Conservation (phyloP, 2,329 filamentous ascomycete species). For the Massarina eburnea region DNA sequence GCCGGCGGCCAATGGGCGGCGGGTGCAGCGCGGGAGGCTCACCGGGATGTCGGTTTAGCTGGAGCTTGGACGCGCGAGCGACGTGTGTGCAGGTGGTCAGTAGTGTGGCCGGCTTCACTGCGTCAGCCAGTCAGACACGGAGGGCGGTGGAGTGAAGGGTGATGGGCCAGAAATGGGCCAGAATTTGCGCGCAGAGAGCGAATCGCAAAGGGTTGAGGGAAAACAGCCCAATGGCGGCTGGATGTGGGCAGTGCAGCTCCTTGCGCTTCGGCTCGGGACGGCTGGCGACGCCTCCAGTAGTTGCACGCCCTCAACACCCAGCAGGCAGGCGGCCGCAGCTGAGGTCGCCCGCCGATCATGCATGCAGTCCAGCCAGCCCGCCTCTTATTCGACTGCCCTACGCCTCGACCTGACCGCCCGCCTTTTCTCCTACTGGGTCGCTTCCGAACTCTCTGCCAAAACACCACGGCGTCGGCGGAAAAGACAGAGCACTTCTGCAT, state of each 20-base stretch:
- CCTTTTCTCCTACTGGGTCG: constrained; percentile 33
- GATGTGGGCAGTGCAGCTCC: neutral
- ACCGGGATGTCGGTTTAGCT: constrained; percentile 12
- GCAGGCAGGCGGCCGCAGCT: constrained; percentile 2
- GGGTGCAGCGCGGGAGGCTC: constrained; percentile 13
- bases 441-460: neutral
- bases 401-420: constrained; percentile 8
- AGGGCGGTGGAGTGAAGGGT: constrained; percentile 2
- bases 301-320: neutral
- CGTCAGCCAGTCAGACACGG: constrained; percentile 15
- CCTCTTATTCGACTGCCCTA: constrained; percentile 34
- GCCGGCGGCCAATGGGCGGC: constrained; percentile 10
- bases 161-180: constrained; percentile 7
- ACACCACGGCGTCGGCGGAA: no score
- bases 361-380: constrained; percentile 20
- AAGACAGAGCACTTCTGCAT: no score
- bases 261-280: no score
- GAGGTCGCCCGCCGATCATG: constrained; percentile 8
- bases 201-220: constrained; percentile 13
- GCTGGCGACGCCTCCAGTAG: no score
- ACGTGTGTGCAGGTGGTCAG: constrained; percentile 1
- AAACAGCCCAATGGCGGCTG: neutral
- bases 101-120: no score
- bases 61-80: constrained; percentile 10
- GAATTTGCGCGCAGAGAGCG: constrained; percentile 8